Base-by-base conservation (phyloP, 306 rosid species). In the Sindora glabra region DNA sequence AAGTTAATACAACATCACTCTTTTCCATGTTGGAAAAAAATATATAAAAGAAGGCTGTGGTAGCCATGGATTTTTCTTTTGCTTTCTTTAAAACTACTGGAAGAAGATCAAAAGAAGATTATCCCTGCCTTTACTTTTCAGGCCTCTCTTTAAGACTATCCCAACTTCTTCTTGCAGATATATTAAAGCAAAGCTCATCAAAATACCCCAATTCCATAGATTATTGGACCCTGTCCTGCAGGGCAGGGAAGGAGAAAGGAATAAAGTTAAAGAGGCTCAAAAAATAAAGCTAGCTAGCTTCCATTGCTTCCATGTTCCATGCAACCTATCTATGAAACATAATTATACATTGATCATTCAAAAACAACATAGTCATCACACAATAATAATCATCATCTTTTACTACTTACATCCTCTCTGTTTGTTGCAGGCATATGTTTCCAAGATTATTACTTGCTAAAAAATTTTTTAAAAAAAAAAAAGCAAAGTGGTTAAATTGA, bases 321-420 rank as follows among this genome's bases (percentile, higher is more conserved):
- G 85, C 81, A 79, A 73, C 72, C 82, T 79, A 67, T 66, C 62
- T 64, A 74, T 40, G 69, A 63, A 75, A 65, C 81, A 74, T 30
- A 73, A 74, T 81, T 75, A 80, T 79, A 41, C 29, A 72, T 80
- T 80, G 76, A 83, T 83, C 83, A 81, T 77, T 85, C 83, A 77
- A 56, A 26, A 62, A 78, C 79, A 73, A 38, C 86, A 69, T 53
- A 14, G 75, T 86, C 86, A 89, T 86, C 55, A 89, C 86, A 70
- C 50, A 81, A 65, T 86, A 83, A 89, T 89, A 72, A 89, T 89
- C 91, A 83, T 75, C 89, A 67, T 83, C 95, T 79, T 81, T 83
- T 75, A 30, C 78, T 62, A 42, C 82, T 81, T 81, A 72, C 94
- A 72, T 33, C 62, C 77, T 71, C 86, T 74, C 80, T n/a, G n/a